Base-by-base conservation (phyloP, 352 stramenopile species). In the Globisporangium parvum region DNA sequence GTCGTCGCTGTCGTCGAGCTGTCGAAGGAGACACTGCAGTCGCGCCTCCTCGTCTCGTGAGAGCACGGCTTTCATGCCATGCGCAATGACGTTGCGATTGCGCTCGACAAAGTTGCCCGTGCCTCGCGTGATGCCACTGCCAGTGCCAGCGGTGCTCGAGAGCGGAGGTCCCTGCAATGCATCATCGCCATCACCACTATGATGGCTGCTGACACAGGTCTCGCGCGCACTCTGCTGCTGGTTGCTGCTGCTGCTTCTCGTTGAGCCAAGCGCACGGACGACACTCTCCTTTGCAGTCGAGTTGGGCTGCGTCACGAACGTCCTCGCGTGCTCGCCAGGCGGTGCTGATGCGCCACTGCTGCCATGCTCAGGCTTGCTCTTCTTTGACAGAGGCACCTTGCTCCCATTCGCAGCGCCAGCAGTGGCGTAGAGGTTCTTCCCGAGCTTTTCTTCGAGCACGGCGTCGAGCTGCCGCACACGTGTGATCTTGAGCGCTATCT, bases 401-500 rank as follows among this genome's bases (percentile, higher is more conserved):
- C 31, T 40, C n/a, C 62, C 60, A 45, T 71, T 85, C 18, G 51
- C 75, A 31, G 53, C 33, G 0, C 51, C 48, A 23, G 63, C 28
- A 9, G 33, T 5, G 6, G 52, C n/a, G 31, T 87, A 88, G 44
- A 88, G 50, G 26, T 80, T 78, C 54, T 78, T 82, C 17, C 77
- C 77, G 8, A 85, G 63, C 59, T 86, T 87, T 10, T 85, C 71
- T 40, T 87, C 75, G 31, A 90, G 50, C 39, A 87, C 66, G 0
- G 53, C 60, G 51, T 90, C 80, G 10, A 87, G 54, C 40, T 87
- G 77, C 24, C 73, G 73, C 46, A 90, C 77, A 8, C 71, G 73
- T 21, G 77, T 75, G 64, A 86, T 83, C 59, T 88, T 88, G 40
- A 88, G 57, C n/a, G 77, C 80, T 39, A 90, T 87, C 53, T 88